Evolutionary conservation across 371 early-diverging fungal species (phyloP), one percentile per base, ranked within the genome.

Genomic region (Rhizopus delemar): DNA sequence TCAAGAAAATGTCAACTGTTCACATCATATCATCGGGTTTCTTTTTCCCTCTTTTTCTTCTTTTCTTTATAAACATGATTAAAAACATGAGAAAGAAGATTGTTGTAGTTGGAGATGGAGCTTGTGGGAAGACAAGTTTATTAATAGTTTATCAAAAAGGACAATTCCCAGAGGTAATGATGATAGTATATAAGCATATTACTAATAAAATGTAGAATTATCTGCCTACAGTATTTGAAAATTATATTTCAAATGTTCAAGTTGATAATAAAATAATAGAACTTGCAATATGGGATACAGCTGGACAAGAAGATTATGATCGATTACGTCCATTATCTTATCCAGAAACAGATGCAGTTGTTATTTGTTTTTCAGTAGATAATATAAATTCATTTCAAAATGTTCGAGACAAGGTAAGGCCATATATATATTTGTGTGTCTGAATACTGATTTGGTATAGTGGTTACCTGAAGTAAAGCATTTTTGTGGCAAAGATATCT

Each of bases 201-300:
- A 39, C 43, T n/a, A n/a, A 32, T 45, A 62, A 22, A 34, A 45
- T 34, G 34, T 68, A 77, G 78, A 59, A 55, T 55, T 76, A 78
- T 67, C 36, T 90, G 11, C 92, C 92, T n/a, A 91, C 93, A 11
- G 88, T 93, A 8, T 93, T 95, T 72, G 93, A 93, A 65, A 92
- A 91, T 71, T 93, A 90, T 70, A 86, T 88, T 2, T 89, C 90
- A 16, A 85, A 88, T 50, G 87, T 93, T 13, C 86, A 86, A 72
- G 81, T 90, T 7, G 86, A 88, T 57, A 85, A 85, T 51, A 88
- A 89, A 62, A 84, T 86, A 8, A 89, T 91, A 51, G 89, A 88
- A 65, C 70, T 96, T n/a, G 90, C 89, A 15, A 73, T 96, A 38
- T 94, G 94, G 92, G 96, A 96, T 78, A 96, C 96, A 12, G 92